Evolutionary conservation across 106 monocot species (phyloP), one percentile per base, ranked within the genome.

Genomic region (Acorus gramineus): DNA sequence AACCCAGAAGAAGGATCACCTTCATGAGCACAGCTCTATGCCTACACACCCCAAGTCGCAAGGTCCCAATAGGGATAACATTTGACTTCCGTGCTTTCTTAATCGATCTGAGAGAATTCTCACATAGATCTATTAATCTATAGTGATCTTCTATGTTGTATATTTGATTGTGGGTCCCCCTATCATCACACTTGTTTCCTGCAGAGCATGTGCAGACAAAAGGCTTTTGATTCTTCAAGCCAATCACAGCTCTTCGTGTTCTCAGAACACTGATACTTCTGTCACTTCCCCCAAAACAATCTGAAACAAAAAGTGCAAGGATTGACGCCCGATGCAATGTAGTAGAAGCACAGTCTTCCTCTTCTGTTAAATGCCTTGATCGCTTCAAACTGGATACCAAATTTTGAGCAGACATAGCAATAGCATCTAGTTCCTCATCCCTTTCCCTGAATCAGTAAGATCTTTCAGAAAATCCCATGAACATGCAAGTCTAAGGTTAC

Each of bases 11-110:
- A 54, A 59, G 7, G 66, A 61, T 63, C 51, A 90, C 95, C 98
- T 98, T 98, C 98, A 98, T 92, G 50, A 98, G 81, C 52, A 92
- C 77, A 68, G 98, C 85, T 83, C 98, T 84, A 52, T 98, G 98
- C 68, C 98, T 80, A 77, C 98, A 98, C 70, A 98, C 88, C 77
- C 98, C 98, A 79, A 92, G 80, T 7, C 81, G 85, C 49, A 98
- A 50, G 47, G 65, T 66, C 44, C 98, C 98, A 53, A 98, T 71
- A 44, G 98, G 98, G 42, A 98, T 87, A 66, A 98, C 79, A 76
- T 72, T 89, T 11, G 91, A 98, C 52, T 84, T 92, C 43, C 61
- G 80, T 42, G 65, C 65, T 64, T 77, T 81, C 70, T 92, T 98
- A 49, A 92, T 98, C 47, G 72, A 64, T 14, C 71, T 76, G 13